Base-by-base conservation (phyloP, 2,329 filamentous ascomycete species). In the Purpureocillium takamizusanense region DNA sequence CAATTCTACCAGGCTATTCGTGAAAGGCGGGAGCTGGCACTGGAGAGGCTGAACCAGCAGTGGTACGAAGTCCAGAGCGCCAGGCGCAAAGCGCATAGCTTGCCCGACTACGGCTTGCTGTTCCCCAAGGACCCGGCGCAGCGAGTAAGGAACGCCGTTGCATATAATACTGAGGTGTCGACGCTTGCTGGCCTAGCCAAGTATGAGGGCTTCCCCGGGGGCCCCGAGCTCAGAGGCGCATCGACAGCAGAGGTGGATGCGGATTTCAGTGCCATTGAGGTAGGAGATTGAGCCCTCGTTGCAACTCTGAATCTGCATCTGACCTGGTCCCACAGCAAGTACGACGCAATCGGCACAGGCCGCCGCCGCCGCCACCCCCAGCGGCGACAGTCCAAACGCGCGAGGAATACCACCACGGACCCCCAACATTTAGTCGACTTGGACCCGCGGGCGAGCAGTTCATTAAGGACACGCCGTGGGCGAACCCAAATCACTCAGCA, bases 111-210 rank as follows among this genome's bases (percentile, higher is more conserved):
- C 55, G 81, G 83, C 40, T 76, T 94, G 49, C 78, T 83, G 38
- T 94, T 94, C 55, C 85, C 87, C 7, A 77, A 81, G 36, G 81
- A 82, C 46, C 78, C 81, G 44, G 75, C 81, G 21, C 82, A 89
- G 51, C 86, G 90, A 52, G 75, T 94, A 43, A 74, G 78, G 44
- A 85, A 95, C 45, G 89, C 94, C 50, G 76, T 88, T 36, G 84
- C 89, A 34, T 97, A 97, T 66, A 97, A 95, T 58, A 85, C 83
- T 47, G 92, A 98, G 58, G 89, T 98, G 4, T 94, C 89, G 0
- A 78, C 95, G 21, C 67, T 98, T 41, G 82, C 89, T 6, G 90
- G 90, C 29, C 73, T 97, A 37, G 89, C 90, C 28, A 97, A 95
- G 63, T 89, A 95, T 57, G 81, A 94, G 53, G 92, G 92, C 17